Percentiles rank a stretch among this genome's conserved stretches.
Conservation (phyloP, 192 early-diverging fungal species). For the Rhizoclosmatium globosum region DNA sequence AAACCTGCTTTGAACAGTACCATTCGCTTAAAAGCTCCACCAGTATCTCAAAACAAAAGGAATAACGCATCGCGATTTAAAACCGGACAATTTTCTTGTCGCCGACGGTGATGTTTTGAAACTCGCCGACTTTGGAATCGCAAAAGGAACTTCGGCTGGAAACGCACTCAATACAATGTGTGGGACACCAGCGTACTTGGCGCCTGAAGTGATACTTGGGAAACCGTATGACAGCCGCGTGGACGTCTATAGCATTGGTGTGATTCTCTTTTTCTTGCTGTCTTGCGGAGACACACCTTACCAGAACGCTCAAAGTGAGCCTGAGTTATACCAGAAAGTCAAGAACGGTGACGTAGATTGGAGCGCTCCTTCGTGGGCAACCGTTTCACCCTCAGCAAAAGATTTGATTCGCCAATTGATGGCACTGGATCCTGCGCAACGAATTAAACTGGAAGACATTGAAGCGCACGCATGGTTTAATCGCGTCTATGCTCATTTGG, state of each 20-base stretch:
- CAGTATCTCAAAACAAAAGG: conserved; percentile 32
- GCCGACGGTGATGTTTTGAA: conserved; percentile 29
- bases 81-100: conserved; percentile 50
- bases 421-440: conserved; percentile 26
- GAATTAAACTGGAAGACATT: conserved; percentile 37
- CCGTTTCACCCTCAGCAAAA: conserved; percentile 8
- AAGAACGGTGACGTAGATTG: conserved; percentile 36
- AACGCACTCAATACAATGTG: conserved; percentile 38
- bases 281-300: conserved; percentile 36
- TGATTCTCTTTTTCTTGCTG: conserved; percentile 51
- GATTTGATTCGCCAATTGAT: conserved; percentile 43
- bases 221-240: conserved; percentile 44
- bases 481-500: background rate
- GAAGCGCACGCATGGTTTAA: conserved; percentile 41
- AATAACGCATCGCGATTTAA: conserved; percentile 51
- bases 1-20: too few relatives aligned
- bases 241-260: conserved; percentile 52
- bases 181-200: conserved; percentile 26
- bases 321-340: conserved; percentile 31
- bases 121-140: conserved; percentile 49
- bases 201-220: conserved; percentile 43
- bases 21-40: background rate
- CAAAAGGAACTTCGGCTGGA: conserved; percentile 37
- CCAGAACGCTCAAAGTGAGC: background rate
- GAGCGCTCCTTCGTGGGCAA: conserved; percentile 26